Conservation (phyloP, 176 grass and related monocot genomes). For the Bromus sterilis region DNA sequence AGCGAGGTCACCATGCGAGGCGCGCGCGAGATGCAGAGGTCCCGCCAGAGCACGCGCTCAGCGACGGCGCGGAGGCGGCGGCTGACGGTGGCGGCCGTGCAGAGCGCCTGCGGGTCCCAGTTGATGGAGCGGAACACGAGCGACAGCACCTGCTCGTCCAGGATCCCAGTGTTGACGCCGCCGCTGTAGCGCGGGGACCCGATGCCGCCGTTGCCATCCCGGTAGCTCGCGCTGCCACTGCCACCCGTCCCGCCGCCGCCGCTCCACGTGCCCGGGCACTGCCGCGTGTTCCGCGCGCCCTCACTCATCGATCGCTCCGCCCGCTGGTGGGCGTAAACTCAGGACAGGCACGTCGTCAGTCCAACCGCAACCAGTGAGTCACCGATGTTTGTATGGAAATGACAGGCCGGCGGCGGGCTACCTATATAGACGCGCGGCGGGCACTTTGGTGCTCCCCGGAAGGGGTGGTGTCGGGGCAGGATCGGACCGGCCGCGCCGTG, state of each 20-base stretch:
- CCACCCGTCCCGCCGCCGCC: not conserved
- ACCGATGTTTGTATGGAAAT: not conserved
- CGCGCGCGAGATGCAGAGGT: conserved; percentile 69
- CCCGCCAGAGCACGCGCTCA: conserved; percentile 78
- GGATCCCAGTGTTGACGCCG: conserved; percentile 47
- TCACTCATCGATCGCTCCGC: conserved; percentile 25
- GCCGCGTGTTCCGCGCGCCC: conserved; percentile 15
- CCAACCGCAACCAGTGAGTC: not conserved
- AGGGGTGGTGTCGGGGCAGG: conserved; percentile 24
- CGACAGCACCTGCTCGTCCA: conserved; percentile 49
- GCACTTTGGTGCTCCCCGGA: conserved; percentile 26
- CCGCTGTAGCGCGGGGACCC: not conserved
- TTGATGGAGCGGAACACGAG: conserved; percentile 51
- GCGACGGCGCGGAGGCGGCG: conserved; percentile 65
- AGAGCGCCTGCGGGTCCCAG: conserved; percentile 43
- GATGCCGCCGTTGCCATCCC: not conserved
- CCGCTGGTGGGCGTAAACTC: not conserved
- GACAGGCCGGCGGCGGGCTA: not conserved
- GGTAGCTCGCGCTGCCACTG: not conserved
- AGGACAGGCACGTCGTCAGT: not conserved
- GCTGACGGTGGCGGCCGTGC: conserved; percentile 42
- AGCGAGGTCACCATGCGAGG: conserved; percentile 57
- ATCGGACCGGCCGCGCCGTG: not conserved
- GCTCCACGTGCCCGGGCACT: conserved; percentile 2
- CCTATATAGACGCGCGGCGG: not conserved